Conservation (phyloP, 257 asterid genomes). For the Nicotiana knightiana region DNA sequence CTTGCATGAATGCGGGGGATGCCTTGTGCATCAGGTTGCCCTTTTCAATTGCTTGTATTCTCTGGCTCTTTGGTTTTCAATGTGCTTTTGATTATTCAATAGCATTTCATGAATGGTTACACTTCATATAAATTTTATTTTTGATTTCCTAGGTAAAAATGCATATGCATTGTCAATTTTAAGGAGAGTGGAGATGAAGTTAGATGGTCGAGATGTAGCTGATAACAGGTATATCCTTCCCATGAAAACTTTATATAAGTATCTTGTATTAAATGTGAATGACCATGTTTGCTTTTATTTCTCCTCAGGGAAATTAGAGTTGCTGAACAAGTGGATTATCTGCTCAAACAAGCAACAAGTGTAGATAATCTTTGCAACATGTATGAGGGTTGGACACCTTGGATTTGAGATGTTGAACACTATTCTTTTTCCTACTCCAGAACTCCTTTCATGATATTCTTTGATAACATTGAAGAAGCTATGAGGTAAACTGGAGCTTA, state of each 20-base stretch:
- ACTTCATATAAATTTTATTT: neutral
- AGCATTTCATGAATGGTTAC: neutral
- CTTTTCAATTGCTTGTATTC: neutral
- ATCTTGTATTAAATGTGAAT: slow-evolving; percentile 4
- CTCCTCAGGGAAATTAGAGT: slow-evolving; percentile 60
- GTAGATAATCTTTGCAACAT: slow-evolving; percentile 91
- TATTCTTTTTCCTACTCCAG: slow-evolving; percentile 9
- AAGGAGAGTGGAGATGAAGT: slow-evolving; percentile 86
- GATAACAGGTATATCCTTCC: slow-evolving; percentile 65
- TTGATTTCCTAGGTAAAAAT: slow-evolving; percentile 59
- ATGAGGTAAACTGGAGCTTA: slow-evolving; percentile 18
- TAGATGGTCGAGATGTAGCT: slow-evolving; percentile 79
- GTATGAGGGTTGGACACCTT: slow-evolving; percentile 99
- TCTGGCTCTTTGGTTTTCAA: neutral
- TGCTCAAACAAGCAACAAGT: slow-evolving; percentile 87
- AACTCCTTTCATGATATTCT: slow-evolving; percentile 17
- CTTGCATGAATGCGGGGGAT: too few species aligned
- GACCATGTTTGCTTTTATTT: neutral
- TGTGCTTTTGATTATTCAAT: neutral
- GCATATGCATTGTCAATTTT: slow-evolving; percentile 78
- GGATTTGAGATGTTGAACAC: slow-evolving; percentile 58
- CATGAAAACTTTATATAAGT: slow-evolving; percentile 4
- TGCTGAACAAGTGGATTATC: slow-evolving; percentile 87
- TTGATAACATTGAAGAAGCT: slow-evolving; percentile 11
- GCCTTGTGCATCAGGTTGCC: too few species aligned